These are phyloP conservation scores for Botrytis hyacinthi DNA, from an alignment of 2,329 filamentous ascomycete species.

Conservation along the genomic window DNA sequence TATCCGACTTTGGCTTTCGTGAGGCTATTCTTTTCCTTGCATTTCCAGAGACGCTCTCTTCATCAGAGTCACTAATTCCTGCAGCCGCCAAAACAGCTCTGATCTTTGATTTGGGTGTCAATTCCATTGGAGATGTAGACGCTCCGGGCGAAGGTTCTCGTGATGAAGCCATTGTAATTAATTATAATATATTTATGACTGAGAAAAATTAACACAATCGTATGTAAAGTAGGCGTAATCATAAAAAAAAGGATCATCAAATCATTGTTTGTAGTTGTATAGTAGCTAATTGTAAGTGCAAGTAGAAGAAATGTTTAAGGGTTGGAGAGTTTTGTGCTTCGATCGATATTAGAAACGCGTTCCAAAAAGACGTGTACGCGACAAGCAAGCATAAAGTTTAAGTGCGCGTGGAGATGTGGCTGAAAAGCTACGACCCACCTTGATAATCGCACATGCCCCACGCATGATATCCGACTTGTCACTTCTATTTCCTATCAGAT, in stretches of 20 bases:
- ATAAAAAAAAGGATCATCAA: slow-evolving; percentile 18
- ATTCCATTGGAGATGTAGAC: slow-evolving; percentile 42
- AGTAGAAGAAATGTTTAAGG: not conserved
- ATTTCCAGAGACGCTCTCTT: slow-evolving; percentile 31
- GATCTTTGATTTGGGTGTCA: slow-evolving; percentile 56
- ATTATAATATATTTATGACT: slow-evolving; percentile 6
- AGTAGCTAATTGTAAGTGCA: not conserved
- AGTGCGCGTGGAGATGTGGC: slow-evolving; percentile 9
- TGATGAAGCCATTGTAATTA: slow-evolving; percentile 48
- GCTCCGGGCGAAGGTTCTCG: slow-evolving; percentile 48
- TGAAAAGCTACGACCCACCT: slow-evolving; percentile 22
- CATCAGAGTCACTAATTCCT: slow-evolving; percentile 49
- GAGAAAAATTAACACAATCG: not conserved
- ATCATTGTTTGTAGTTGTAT: slow-evolving; percentile 20
- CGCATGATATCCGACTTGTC: not conserved
- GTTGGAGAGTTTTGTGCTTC: slow-evolving; percentile 3
- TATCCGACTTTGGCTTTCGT: slow-evolving; percentile 21
- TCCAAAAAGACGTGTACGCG: slow-evolving; percentile 8
- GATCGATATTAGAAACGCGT: slow-evolving; percentile 9
- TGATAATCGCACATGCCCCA: slow-evolving; percentile 4
- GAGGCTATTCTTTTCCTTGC: slow-evolving; percentile 28
- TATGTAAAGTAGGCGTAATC: not conserved
- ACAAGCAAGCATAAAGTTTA: slow-evolving; percentile 15
- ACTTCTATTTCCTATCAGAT: not conserved
- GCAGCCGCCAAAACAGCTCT: slow-evolving; percentile 52